Conservation (phyloP, 768 basidiomycete genomes). For the Tremella fuciformis region DNA sequence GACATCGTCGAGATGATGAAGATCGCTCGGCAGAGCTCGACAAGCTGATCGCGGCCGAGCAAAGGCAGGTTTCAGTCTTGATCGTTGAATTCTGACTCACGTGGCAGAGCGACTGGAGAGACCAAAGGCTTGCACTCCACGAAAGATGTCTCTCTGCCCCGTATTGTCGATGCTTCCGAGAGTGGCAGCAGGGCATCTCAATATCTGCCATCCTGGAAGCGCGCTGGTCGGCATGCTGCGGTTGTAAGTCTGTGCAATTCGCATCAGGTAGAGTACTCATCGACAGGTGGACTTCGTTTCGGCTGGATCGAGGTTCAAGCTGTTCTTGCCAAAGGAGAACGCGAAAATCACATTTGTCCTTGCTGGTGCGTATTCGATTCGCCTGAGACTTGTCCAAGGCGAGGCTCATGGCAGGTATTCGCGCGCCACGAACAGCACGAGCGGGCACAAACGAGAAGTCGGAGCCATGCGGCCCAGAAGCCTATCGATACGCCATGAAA, state of each 20-base stretch:
- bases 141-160: conserved; percentile 75
- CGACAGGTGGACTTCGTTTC: conserved; percentile 79
- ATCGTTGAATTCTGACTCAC: conserved; percentile 1
- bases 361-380: conserved; percentile 59
- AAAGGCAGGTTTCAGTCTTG: conserved; percentile 61
- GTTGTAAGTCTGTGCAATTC: conserved; percentile 51
- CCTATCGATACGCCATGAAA: conserved; percentile 71
- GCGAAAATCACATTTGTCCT: conserved; percentile 90
- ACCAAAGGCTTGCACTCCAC: conserved; percentile 83
- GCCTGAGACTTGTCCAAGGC: background rate
- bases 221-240: conserved; percentile 75
- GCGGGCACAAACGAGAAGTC: conserved; percentile 67
- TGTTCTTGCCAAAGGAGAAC: conserved; percentile 85
- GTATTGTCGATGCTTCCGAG: conserved; percentile 90
- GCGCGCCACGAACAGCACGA: conserved; percentile 82
- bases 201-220: conserved; percentile 88
- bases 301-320: conserved; percentile 93
- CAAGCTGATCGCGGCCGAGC: conserved; percentile 91
- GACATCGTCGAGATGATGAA: conserved; percentile 93
- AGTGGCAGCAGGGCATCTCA: conserved; percentile 71
- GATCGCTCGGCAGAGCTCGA: conserved; percentile 94
- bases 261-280: background rate
- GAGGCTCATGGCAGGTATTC: conserved; percentile 63
- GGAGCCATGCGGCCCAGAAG: conserved; percentile 83
- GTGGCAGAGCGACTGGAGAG: conserved; percentile 69